Evolutionary conservation across 2,329 filamentous ascomycete genomes (phyloP), one percentile per base, ranked within the genome.

Genomic region (Pyrenophora tritici-repentis): DNA sequence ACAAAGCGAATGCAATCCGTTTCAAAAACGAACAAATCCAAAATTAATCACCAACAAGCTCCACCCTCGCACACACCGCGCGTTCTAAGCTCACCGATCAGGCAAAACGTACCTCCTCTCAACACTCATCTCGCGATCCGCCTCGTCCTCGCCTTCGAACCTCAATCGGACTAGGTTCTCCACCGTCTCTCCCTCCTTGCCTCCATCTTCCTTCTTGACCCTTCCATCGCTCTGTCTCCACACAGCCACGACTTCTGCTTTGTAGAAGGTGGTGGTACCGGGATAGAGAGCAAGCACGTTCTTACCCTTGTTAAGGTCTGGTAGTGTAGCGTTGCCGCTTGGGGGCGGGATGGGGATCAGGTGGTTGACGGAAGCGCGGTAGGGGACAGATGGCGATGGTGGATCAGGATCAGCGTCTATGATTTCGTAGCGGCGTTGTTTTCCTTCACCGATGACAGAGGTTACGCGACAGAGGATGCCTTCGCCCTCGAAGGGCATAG

Each of bases 221-320:
- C 67, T 70, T 34, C 71, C 69, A 22, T 65, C 54, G 16, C 50
- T 56, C 6, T 65, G 66, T 20, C 61, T 68, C 76, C 78, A 79
- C 6, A 64, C 61, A 7, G 71, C 71, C 8, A 74, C 76, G 4
- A 81, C 78, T 56, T 80, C 78, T 1, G 79, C 79, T 56, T 78
- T 79, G 61, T 81, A 81, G 56, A 81, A 81, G 1, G 79, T 81
- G n/a, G 79, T 81, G 6, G 79, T 81, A 16, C 76, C 75, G 1
- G 79, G 79, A 55, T 81, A 81, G 46, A 80, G 70, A 24, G 79
- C 79, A 5, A 81, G 65, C 1, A 81, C 79, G n/a, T 75, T 66
- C 52, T 70, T 74, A 6, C 74, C 71, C 37, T 75, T 72, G 12
- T 65, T 58, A 16, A 81, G 59, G 49, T 78, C 75, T 0, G 71